These are phyloP conservation scores for Prunus persica DNA, from an alignment of 306 rosid genomes.

Conservation along the genomic window Prunus_persica_NCBIv2 NC_034012.1:3110501-3111000, in stretches of 20 bases:
- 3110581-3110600: too few relatives aligned
- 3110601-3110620: too few relatives aligned
- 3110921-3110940: neutral
- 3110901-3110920: conserved; percentile 9
- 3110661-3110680: neutral
- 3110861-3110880: neutral
- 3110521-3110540: too few relatives aligned
- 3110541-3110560: too few relatives aligned
- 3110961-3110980: neutral
- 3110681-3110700: neutral
- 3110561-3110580: too few relatives aligned
- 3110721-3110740: neutral
- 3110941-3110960: conserved; percentile 4
- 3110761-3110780: neutral
- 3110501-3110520: too few relatives aligned
- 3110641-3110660: too few relatives aligned
- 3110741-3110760: neutral
- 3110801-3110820: neutral
- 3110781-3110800: neutral
- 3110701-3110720: neutral
- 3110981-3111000: conserved; percentile 13
- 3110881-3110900: neutral
- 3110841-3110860: neutral
- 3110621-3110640: too few relatives aligned
- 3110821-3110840: neutral